phyloP scores from a whole-genome alignment of 139 green algal species.

The Picochlorum sp. region DNA sequence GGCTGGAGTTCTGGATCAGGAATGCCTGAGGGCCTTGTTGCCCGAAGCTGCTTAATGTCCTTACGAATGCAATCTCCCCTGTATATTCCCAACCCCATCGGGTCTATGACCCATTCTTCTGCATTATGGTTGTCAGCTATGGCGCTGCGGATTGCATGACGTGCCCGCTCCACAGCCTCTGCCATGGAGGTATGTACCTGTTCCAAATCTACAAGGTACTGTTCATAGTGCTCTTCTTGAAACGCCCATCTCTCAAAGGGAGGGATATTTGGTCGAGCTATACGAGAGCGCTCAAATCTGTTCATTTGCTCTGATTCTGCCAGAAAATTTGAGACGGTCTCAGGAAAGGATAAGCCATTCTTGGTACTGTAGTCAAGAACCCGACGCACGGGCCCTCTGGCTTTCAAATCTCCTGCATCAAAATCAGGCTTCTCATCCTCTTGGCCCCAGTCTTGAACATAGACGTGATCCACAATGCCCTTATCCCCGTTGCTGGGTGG shows the following conservation, averaged over 20 bases:
- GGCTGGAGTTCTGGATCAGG: no score
- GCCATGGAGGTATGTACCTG: conserved; percentile 7
- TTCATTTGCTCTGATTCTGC: conserved; percentile 1
- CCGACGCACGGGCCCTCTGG: neutral
- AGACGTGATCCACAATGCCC: conserved; percentile 5
- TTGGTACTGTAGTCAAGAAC: neutral
- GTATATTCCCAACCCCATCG: no score
- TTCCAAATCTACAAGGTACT: conserved; percentile 12
- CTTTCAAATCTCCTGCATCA: conserved; percentile 7
- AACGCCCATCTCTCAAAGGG: conserved; percentile 14
- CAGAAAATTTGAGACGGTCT: neutral
- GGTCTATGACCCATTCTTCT: no score
- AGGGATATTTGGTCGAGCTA: neutral
- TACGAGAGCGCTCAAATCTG: neutral
- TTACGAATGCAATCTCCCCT: no score
- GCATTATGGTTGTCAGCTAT: no score
- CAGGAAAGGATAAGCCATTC: neutral
- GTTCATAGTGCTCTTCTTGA: conserved; percentile 15
- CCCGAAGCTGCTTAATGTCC: no score
- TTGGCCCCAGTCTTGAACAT: conserved; percentile 9
- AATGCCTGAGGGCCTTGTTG: no score
- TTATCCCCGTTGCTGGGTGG: no score
- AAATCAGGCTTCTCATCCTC: neutral
- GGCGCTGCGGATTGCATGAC: no score
- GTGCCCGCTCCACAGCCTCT: no score